Conservation (phyloP, 129 eudicot genomes). For the Arctium lappa region DNA sequence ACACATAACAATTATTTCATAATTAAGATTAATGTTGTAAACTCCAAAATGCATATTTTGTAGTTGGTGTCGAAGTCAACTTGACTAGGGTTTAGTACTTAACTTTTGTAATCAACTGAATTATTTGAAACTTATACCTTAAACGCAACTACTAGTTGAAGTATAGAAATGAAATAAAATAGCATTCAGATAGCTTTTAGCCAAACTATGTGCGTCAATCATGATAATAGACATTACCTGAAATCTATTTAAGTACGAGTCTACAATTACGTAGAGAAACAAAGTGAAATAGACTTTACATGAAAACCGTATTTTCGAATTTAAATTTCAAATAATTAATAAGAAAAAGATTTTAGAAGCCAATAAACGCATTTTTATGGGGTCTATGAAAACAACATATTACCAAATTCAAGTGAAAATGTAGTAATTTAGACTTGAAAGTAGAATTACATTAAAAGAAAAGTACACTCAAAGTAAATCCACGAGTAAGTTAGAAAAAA, state of each 20-base stretch:
- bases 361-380: not conserved
- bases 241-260: not conserved
- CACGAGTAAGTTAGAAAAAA: no score
- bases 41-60: not conserved
- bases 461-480: not conserved
- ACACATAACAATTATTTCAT: not conserved
- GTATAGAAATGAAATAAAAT: not conserved
- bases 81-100: not conserved
- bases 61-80: not conserved
- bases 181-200: not conserved
- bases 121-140: not conserved
- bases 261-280: not conserved
- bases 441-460: not conserved
- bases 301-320: not conserved
- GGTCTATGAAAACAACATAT: slow-evolving; percentile 4
- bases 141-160: not conserved
- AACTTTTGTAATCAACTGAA: not conserved
- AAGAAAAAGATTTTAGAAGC: not conserved
- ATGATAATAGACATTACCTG: not conserved
- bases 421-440: not conserved
- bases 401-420: slow-evolving; percentile 14
- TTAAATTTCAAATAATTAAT: not conserved
- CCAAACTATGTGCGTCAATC: not conserved
- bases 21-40: not conserved
- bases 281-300: not conserved